A percentile compares a stretch with the other conserved stretches of the same genome.
Conservation (phyloP, 768 basidiomycete genomes). For the Grammothele lineata region DNA sequence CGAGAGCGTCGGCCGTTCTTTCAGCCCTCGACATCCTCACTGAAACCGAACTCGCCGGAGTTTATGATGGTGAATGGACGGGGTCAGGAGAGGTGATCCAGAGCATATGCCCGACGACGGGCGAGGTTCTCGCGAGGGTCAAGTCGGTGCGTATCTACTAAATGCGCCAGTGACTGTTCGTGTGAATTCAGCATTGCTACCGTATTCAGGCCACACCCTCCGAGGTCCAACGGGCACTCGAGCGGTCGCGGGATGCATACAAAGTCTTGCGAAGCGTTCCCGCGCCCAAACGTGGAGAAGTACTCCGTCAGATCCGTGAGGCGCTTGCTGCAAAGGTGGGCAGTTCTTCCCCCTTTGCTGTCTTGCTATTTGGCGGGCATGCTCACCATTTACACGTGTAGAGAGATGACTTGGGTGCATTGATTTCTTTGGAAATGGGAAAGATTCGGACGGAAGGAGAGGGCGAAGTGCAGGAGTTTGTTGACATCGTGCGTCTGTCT, state of each 20-base stretch:
- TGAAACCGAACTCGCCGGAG: conserved; percentile 58
- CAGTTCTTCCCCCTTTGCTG: neutral
- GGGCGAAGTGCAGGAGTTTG: conserved; percentile 93
- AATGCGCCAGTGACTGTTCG: neutral
- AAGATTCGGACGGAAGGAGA: conserved; percentile 87
- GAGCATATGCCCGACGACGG: conserved; percentile 82
- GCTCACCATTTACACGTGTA: no score
- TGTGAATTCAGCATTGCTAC: neutral
- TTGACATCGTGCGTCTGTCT: conserved; percentile 73
- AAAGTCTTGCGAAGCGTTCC: conserved; percentile 68
- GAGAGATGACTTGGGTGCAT: conserved; percentile 75
- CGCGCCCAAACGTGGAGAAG: conserved; percentile 84
- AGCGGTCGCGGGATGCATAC: conserved; percentile 72
- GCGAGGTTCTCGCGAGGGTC: conserved; percentile 76
- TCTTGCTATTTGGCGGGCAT: neutral
- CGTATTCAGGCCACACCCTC: conserved; percentile 53
- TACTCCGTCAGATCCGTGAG: conserved; percentile 83
- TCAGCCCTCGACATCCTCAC: conserved; percentile 56
- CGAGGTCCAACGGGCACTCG: conserved; percentile 68
- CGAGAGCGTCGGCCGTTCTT: conserved; percentile 66
- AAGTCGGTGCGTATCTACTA: conserved; percentile 47
- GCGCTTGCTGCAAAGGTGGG: conserved; percentile 73
- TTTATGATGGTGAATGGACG: conserved; percentile 81
- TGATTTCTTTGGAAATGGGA: conserved; percentile 88
- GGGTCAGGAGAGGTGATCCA: conserved; percentile 68